Base-by-base conservation (phyloP, 2,329 filamentous ascomycete genomes). In the Esteya vermicola region DNA sequence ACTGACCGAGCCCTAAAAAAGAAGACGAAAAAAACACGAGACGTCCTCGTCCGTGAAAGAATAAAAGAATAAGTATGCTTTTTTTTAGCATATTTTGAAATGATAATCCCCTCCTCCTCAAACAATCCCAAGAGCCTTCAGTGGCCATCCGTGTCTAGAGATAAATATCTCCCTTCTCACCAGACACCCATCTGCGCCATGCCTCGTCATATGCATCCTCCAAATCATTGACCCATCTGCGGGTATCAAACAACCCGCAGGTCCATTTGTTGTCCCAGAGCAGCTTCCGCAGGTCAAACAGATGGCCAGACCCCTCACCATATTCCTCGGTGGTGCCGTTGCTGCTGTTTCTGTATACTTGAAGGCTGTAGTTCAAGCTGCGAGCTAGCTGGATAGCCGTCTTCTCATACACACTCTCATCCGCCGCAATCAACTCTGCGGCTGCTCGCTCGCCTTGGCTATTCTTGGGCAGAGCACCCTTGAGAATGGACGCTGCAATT, bases 401-500 rank as follows among this genome's bases (percentile, higher is more conserved):
- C 37, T 75, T 70, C 60, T 96, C 89, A 52, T 98, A 98, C 40
- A 91, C 77, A 30, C 78, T 72, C 49, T 98, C 91, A 41, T 74
- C 78, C 5, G 58, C 61, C 0, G 82, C 84, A 42, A 94, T 85
- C 23, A 98, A 68, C 43, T 95, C 85, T 16, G 61, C 57, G 0
- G 80, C 80, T 1, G 81, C 83, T 42, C 63, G 65, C 7, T 64
- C 61, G 4, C 89, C 86, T n/a, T 76, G 74, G 2, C 65, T 60
- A 0, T 65, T 69, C 48, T 77, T 80, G 0, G 91, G 91, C 4
- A 98, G 63, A 0, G 91, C 91, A 14, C 91, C 91, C 47, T 78
- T 83, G 23, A 98, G 68, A 42, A 98, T 96, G 10, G 85, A 94
- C 7, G 91, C 88, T 7, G 89, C 91, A 82, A 98, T 98, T 40